Conservation (phyloP, 352 stramenopile species). For the Phytophthora kernoviae region DNA sequence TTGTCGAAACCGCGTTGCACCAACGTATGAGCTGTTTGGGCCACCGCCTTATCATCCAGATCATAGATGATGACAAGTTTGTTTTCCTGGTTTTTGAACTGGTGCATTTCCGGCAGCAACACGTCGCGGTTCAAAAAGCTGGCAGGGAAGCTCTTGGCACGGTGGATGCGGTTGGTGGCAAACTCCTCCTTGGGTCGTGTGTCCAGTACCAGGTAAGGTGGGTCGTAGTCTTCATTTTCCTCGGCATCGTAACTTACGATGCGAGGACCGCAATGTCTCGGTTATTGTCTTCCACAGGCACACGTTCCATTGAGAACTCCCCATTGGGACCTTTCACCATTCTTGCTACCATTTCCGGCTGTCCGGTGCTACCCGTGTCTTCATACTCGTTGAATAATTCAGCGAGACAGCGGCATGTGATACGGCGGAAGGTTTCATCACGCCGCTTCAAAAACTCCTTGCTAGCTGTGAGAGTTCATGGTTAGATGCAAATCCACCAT, state of each 20-base stretch:
- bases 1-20: slow-evolving; percentile 87
- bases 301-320: slow-evolving; percentile 73
- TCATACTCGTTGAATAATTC: slow-evolving; percentile 84
- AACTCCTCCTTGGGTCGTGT: slow-evolving; percentile 76
- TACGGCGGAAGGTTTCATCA: slow-evolving; percentile 81
- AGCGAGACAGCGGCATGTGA: slow-evolving; percentile 67
- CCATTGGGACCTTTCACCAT: slow-evolving; percentile 76
- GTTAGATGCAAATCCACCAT: neutral
- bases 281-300: slow-evolving; percentile 49
- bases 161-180: slow-evolving; percentile 68
- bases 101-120: slow-evolving; percentile 74
- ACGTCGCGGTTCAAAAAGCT: slow-evolving; percentile 66
- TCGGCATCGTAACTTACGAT: slow-evolving; percentile 83
- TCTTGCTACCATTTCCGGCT: slow-evolving; percentile 74
- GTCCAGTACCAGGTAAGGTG: slow-evolving; percentile 76
- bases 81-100: slow-evolving; percentile 80
- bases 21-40: slow-evolving; percentile 67
- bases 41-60: slow-evolving; percentile 66
- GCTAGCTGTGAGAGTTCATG: slow-evolving; percentile 36
- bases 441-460: slow-evolving; percentile 83
- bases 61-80: slow-evolving; percentile 84
- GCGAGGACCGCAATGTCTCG: slow-evolving; percentile 46
- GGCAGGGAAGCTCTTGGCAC: slow-evolving; percentile 66
- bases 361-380: slow-evolving; percentile 43
- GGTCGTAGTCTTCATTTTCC: slow-evolving; percentile 78